phyloP scores from a whole-genome alignment of 2,329 filamentous ascomycete genomes.

The Cadophora malorum region DNA sequence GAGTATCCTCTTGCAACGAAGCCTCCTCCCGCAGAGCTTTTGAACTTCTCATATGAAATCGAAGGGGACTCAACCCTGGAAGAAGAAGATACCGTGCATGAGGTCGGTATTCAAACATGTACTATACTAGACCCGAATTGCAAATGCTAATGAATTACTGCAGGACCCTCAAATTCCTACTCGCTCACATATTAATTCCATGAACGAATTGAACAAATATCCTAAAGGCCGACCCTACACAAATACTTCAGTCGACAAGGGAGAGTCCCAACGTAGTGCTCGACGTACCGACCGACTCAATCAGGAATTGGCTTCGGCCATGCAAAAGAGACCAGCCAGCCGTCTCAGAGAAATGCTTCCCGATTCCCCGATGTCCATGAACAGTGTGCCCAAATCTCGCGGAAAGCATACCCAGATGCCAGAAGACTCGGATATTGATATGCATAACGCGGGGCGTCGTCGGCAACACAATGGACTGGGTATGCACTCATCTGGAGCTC shows the following conservation, averaged over 20 bases:
- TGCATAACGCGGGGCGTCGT: slow-evolving; percentile 23
- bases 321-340: slow-evolving; percentile 30
- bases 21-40: slow-evolving; percentile 80
- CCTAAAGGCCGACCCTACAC: slow-evolving; percentile 1
- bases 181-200: neutral
- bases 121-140: neutral
- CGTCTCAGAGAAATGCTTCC: slow-evolving; percentile 22
- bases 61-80: slow-evolving; percentile 53
- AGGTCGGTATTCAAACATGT: slow-evolving; percentile 1
- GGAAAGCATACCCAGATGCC: slow-evolving; percentile 10
- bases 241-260: slow-evolving; percentile 11
- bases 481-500: slow-evolving; percentile 34
- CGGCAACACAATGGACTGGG: slow-evolving; percentile 36
- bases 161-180: slow-evolving; percentile 4
- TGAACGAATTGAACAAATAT: slow-evolving; percentile 12
- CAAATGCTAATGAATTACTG: neutral
- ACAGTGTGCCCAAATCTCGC: slow-evolving; percentile 25
- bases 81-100: slow-evolving; percentile 21
- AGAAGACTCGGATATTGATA: slow-evolving; percentile 21
- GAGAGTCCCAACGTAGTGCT: slow-evolving; percentile 24
- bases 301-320: slow-evolving; percentile 30
- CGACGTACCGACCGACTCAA: slow-evolving; percentile 28
- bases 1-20: slow-evolving; percentile 87
- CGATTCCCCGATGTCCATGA: slow-evolving; percentile 35
- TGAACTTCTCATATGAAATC: slow-evolving; percentile 77